Evolutionary conservation across 345 rosid species (phyloP).

Genomic region (Erucastrum elatum): DNA sequence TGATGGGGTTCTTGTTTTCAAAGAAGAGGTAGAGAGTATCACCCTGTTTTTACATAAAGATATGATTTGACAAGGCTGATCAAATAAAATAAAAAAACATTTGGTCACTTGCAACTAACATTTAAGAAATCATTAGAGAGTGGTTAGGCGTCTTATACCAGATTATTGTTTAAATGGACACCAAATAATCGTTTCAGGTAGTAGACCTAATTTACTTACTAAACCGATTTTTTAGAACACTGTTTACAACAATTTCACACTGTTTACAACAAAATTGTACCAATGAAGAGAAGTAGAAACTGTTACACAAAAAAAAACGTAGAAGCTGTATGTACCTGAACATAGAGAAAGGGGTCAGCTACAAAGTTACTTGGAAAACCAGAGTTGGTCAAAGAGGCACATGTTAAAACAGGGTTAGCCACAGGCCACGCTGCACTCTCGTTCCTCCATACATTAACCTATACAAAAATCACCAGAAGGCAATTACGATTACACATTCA

Average conservation of each 20-base stretch:
- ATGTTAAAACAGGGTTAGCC: constrained; percentile 90
- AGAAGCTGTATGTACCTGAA: constrained; percentile 51
- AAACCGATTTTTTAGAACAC: too few relatives aligned
- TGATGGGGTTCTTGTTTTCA: constrained; percentile 77
- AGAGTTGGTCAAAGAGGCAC: constrained; percentile 75
- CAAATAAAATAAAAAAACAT: neutral
- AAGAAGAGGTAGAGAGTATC: constrained; percentile 70
- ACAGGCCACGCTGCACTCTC: constrained; percentile 89
- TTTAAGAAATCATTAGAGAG: neutral
- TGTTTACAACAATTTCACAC: too few relatives aligned
- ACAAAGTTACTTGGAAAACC: constrained; percentile 88
- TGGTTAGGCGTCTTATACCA: too few relatives aligned
- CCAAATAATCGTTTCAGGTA: too few relatives aligned
- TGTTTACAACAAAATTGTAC: too few relatives aligned
- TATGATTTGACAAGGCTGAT: neutral
- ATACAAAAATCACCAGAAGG: constrained; percentile 29
- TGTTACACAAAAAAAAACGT: too few relatives aligned
- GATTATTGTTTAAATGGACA: too few relatives aligned
- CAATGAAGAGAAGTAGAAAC: too few relatives aligned
- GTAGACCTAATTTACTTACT: too few relatives aligned
- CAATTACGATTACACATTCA: neutral
- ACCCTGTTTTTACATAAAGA: constrained; percentile 48
- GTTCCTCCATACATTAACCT: constrained; percentile 76
- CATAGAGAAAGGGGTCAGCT: constrained; percentile 91
- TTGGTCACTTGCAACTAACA: neutral